phyloP scores from a whole-genome alignment of 495 filamentous ascomycete species.

The Penicillium maclennaniae region DNA sequence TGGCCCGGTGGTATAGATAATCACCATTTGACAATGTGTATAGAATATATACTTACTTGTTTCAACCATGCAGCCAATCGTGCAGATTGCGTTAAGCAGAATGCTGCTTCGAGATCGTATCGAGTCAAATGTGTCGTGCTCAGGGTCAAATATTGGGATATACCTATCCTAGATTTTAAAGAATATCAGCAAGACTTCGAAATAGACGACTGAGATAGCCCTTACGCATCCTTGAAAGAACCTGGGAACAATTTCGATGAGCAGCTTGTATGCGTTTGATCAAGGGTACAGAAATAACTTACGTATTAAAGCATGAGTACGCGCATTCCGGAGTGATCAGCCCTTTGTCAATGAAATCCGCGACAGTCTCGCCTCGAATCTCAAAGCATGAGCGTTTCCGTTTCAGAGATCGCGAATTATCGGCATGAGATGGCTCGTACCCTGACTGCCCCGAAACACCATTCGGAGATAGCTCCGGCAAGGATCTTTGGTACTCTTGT shows the following conservation, averaged over 20 bases:
- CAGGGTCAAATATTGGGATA: slow-evolving; percentile 44
- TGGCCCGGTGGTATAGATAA: too few relatives aligned
- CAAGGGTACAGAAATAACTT: neutral
- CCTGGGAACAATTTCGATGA: slow-evolving; percentile 6
- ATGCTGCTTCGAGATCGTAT: slow-evolving; percentile 40
- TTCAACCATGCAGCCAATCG: slow-evolving; percentile 44
- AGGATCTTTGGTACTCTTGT: slow-evolving; percentile 6
- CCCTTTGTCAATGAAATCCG: slow-evolving; percentile 36
- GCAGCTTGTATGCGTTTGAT: neutral
- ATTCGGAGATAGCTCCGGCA: slow-evolving; percentile 15
- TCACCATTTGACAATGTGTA: neutral
- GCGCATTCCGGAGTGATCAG: slow-evolving; percentile 34
- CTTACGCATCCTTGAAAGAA: slow-evolving; percentile 46
- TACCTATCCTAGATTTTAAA: slow-evolving; percentile 33
- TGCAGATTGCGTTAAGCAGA: slow-evolving; percentile 46
- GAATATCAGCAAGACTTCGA: neutral
- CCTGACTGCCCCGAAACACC: slow-evolving; percentile 4
- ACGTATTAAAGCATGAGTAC: slow-evolving; percentile 32
- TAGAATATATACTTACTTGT: slow-evolving; percentile 17
- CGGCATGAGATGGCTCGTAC: slow-evolving; percentile 1
- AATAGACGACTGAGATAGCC: neutral
- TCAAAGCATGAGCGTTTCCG: slow-evolving; percentile 35
- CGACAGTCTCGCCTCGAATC: slow-evolving; percentile 30
- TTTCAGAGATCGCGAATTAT: slow-evolving; percentile 14
- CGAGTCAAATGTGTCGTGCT: slow-evolving; percentile 39